phyloP scores from a whole-genome alignment of 225 moss, liverwort and hornwort species.

The Physcomitrellopsis africana region DNA sequence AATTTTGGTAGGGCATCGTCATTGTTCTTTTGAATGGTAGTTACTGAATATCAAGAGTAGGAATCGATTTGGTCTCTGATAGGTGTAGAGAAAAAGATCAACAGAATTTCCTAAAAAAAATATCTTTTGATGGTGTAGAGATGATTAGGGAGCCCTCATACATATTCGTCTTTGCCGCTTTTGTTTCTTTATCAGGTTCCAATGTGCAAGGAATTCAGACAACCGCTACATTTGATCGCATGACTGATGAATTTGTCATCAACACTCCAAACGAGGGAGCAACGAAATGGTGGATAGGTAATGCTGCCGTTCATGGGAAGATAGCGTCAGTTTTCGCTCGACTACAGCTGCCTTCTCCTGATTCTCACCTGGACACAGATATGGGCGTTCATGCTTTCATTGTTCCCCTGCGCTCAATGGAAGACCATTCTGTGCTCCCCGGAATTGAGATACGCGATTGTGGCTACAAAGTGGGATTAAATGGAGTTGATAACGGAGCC shows the following conservation, averaged over 20 bases:
- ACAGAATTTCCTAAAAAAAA: no score
- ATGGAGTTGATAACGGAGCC: constrained; percentile 87
- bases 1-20: no score
- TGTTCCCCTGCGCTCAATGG: constrained; percentile 78
- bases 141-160: no score
- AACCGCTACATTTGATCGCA: constrained; percentile 75
- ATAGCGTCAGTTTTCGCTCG: constrained; percentile 84
- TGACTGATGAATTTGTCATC: constrained; percentile 74
- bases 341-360: constrained; percentile 68
- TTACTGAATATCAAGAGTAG: no score
- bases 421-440: constrained; percentile 74
- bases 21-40: no score
- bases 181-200: constrained; percentile 51
- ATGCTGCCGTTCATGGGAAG: constrained; percentile 84
- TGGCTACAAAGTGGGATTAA: constrained; percentile 82
- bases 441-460: constrained; percentile 86
- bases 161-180: no score
- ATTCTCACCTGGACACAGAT: constrained; percentile 68
- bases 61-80: no score
- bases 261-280: constrained; percentile 83
- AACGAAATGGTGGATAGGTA: constrained; percentile 90
- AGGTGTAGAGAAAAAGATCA: no score
- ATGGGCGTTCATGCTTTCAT: constrained; percentile 91
- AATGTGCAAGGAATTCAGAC: constrained; percentile 92
- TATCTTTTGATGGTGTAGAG: no score